Percentiles rank a stretch among this genome's conserved stretches.
Evolutionary conservation across 1,139 yeast species (phyloP).

Genomic region (Candida sanyaensis): DNA sequence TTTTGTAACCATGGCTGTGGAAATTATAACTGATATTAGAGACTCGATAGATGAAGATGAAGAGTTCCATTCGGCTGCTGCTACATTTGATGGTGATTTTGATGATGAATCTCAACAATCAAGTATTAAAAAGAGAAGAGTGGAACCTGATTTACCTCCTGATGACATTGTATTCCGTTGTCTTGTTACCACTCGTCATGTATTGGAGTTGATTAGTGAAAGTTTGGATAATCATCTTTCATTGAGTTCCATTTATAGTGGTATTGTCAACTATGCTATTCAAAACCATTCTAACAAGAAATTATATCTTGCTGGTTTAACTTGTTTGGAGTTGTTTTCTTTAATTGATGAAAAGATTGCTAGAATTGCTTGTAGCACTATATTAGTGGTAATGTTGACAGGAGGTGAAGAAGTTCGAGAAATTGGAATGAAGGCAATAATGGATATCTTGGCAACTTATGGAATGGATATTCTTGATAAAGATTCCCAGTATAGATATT

Average conservation of each 20-base stretch:
- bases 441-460: conserved; percentile 77
- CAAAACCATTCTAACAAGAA: conserved; percentile 59
- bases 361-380: conserved; percentile 60
- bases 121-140: conserved; percentile 29
- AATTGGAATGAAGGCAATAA: conserved; percentile 66
- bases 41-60: conserved; percentile 53
- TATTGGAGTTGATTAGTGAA: conserved; percentile 67
- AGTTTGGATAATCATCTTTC: conserved; percentile 68
- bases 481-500: conserved; percentile 63
- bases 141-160: conserved; percentile 43
- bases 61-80: conserved; percentile 57
- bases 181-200: conserved; percentile 67
- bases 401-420: conserved; percentile 62
- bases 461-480: conserved; percentile 69
- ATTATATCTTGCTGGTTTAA: conserved; percentile 65
- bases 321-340: conserved; percentile 80
- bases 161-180: conserved; percentile 63
- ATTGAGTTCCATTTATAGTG: conserved; percentile 70
- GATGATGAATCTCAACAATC: conserved; percentile 17
- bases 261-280: conserved; percentile 83
- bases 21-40: conserved; percentile 80
- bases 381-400: conserved; percentile 64
- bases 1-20: conserved; percentile 82
- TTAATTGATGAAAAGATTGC: conserved; percentile 70
- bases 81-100: conserved; percentile 30